Conservation (phyloP, 768 basidiomycete genomes). For the Termitomyces sp. region DNA sequence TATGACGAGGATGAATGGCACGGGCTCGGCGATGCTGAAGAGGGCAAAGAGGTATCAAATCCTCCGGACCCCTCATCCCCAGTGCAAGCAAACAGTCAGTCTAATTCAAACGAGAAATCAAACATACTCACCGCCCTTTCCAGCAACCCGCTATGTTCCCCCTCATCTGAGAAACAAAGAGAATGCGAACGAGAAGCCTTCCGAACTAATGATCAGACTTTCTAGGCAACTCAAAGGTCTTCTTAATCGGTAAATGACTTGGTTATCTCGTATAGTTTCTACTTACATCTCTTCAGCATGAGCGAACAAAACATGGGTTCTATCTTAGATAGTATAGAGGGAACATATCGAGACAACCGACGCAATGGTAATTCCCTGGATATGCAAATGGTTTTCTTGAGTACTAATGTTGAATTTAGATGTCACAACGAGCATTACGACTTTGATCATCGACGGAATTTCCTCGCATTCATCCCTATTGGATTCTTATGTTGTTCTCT, state of each 20-base stretch:
- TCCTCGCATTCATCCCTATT: conserved; percentile 77
- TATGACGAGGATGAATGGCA: conserved; percentile 18
- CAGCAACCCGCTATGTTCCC: conserved; percentile 66
- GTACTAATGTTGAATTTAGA: conserved; percentile 43
- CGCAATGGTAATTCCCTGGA: conserved; percentile 63
- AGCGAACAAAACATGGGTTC: conserved; percentile 85
- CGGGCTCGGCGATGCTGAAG: background rate
- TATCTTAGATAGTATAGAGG: conserved; percentile 73
- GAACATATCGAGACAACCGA: conserved; percentile 70
- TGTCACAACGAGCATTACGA: conserved; percentile 76
- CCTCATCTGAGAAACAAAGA: conserved; percentile 64
- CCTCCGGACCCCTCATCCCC: background rate
- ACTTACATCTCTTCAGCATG: conserved; percentile 50
- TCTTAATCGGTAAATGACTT: conserved; percentile 66
- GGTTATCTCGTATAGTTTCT: background rate
- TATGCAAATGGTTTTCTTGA: background rate
- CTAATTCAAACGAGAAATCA: background rate
- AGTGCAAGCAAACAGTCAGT: conserved; percentile 8
- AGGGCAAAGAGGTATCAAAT: conserved; percentile 26
- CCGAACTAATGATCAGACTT: conserved; percentile 52
- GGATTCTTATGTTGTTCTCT: conserved; percentile 86
- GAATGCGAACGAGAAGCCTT: conserved; percentile 25
- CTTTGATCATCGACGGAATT: conserved; percentile 75
- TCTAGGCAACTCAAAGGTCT: conserved; percentile 80
- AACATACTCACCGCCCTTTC: background rate